Percentiles rank a stretch among this genome's conserved stretches.
phyloP scores from a whole-genome alignment of 2,329 filamentous ascomycete genomes.

The Colletotrichum tanaceti region DNA sequence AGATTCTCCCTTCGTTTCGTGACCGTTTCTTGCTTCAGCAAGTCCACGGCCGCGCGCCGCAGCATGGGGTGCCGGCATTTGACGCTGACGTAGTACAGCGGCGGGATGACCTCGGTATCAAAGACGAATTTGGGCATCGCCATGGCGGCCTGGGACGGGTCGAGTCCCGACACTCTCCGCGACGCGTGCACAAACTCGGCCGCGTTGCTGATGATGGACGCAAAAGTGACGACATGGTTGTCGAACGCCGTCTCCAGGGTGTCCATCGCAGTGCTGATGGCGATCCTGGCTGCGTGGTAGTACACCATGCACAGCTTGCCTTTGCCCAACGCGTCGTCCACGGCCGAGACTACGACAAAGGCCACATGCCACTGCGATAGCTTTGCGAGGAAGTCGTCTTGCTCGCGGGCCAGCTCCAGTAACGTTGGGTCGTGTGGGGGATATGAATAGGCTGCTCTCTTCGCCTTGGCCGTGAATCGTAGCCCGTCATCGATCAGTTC shows the following conservation, averaged over 20 bases:
- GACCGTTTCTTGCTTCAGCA: constrained; percentile 50
- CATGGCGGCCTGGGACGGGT: constrained; percentile 36
- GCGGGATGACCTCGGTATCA: constrained; percentile 56
- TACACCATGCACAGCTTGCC: constrained; percentile 52
- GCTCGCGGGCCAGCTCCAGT: constrained; percentile 46
- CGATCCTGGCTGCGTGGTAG: constrained; percentile 50
- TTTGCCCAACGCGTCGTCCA: constrained; percentile 36
- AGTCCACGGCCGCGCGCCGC: constrained; percentile 52
- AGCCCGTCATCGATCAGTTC: constrained; percentile 55
- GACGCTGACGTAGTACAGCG: constrained; percentile 55
- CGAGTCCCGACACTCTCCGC: constrained; percentile 22
- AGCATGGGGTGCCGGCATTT: constrained; percentile 57
- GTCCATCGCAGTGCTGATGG: constrained; percentile 48
- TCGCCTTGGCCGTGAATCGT: constrained; percentile 49
- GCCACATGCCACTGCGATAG: constrained; percentile 48
- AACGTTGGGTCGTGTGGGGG: constrained; percentile 44
- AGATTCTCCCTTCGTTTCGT: constrained; percentile 53
- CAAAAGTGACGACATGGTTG: constrained; percentile 50
- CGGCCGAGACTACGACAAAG: constrained; percentile 47
- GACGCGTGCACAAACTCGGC: constrained; percentile 27
- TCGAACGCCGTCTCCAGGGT: constrained; percentile 51
- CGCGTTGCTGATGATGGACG: constrained; percentile 52
- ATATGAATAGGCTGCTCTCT: constrained; percentile 45
- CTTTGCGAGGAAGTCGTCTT: constrained; percentile 48
- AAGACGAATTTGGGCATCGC: constrained; percentile 51